Evolutionary conservation across 495 filamentous ascomycete species (phyloP).

Genomic region (Talaromyces proteolyticus): DNA sequence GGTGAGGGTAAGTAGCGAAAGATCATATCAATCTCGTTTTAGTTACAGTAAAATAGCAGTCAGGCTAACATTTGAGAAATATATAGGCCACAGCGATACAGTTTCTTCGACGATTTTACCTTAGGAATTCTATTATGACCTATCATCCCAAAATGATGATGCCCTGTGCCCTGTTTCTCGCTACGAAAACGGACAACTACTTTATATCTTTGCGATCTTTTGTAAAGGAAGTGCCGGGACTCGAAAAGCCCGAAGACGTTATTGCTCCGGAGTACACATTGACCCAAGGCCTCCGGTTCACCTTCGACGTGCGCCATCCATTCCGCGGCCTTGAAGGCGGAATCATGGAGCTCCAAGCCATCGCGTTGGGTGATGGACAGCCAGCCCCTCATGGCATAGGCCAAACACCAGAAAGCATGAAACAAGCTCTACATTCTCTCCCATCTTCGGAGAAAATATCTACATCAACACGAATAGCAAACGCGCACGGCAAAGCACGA

Average conservation of each 20-base stretch:
- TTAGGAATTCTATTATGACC: slow-evolving; percentile 90
- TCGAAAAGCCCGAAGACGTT: slow-evolving; percentile 63
- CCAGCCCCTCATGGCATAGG: slow-evolving; percentile 28
- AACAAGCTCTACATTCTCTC: slow-evolving; percentile 17
- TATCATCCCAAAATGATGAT: slow-evolving; percentile 86
- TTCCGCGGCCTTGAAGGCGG: slow-evolving; percentile 81
- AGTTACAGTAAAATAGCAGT: background rate
- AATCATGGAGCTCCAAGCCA: slow-evolving; percentile 71
- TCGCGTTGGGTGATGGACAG: slow-evolving; percentile 46
- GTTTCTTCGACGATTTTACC: slow-evolving; percentile 90
- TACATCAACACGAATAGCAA: slow-evolving; percentile 45
- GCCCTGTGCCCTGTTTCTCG: slow-evolving; percentile 81
- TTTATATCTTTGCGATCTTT: slow-evolving; percentile 68
- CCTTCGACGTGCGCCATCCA: slow-evolving; percentile 88
- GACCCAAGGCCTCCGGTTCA: slow-evolving; percentile 88
- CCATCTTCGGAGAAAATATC: slow-evolving; percentile 18
- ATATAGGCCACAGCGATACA: slow-evolving; percentile 78
- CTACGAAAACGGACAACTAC: slow-evolving; percentile 82
- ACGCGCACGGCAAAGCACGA: slow-evolving; percentile 64
- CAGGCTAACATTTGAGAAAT: background rate
- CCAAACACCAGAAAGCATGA: slow-evolving; percentile 32
- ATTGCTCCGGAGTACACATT: slow-evolving; percentile 86
- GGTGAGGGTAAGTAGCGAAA: slow-evolving; percentile 53
- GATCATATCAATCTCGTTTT: background rate
- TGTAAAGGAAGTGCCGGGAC: slow-evolving; percentile 54